phyloP scores from a whole-genome alignment of 2,329 filamentous ascomycete species.

The Pseudocercospora fijiensis region DNA sequence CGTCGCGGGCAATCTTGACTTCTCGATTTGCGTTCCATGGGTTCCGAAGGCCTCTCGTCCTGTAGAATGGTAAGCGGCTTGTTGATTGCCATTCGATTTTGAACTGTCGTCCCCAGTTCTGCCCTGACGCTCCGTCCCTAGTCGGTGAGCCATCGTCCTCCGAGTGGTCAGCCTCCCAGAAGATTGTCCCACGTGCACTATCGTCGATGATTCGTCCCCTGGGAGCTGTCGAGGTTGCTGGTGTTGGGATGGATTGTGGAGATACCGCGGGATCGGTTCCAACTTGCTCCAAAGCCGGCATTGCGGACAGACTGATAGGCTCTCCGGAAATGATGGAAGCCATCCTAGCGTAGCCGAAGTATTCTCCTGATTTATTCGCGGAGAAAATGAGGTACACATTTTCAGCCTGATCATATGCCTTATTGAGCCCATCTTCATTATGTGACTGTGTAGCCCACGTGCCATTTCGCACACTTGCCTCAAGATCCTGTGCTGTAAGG shows the following conservation, averaged over 20 bases:
- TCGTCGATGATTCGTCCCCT: conserved; percentile 89
- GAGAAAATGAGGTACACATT: conserved; percentile 93
- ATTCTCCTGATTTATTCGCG: conserved; percentile 95
- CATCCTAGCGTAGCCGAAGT: conserved; percentile 95
- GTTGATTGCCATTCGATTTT: conserved; percentile 87
- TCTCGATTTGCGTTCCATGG: conserved; percentile 94
- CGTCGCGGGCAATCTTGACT: conserved; percentile 92
- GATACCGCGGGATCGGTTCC: conserved; percentile 53
- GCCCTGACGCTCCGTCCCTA: conserved; percentile 47
- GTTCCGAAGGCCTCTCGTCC: conserved; percentile 82
- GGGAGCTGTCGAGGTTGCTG: conserved; percentile 73
- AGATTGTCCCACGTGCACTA: conserved; percentile 89
- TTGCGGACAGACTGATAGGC: conserved; percentile 28
- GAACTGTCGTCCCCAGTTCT: conserved; percentile 89
- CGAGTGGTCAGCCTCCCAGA: conserved; percentile 80
- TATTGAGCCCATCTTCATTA: conserved; percentile 81
- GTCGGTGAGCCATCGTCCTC: conserved; percentile 48
- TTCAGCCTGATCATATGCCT: conserved; percentile 76
- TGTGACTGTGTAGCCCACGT: conserved; percentile 95
- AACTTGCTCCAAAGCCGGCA: conserved; percentile 19
- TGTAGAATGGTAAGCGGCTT: conserved; percentile 79
- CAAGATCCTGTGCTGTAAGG: conserved; percentile 83
- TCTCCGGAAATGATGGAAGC: conserved; percentile 78
- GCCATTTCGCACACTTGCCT: conserved; percentile 80
- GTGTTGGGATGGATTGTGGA: conserved; percentile 76